Evolutionary conservation across 2,329 filamentous ascomycete genomes (phyloP).

Genomic region (Sclerotiophoma versabilis): DNA sequence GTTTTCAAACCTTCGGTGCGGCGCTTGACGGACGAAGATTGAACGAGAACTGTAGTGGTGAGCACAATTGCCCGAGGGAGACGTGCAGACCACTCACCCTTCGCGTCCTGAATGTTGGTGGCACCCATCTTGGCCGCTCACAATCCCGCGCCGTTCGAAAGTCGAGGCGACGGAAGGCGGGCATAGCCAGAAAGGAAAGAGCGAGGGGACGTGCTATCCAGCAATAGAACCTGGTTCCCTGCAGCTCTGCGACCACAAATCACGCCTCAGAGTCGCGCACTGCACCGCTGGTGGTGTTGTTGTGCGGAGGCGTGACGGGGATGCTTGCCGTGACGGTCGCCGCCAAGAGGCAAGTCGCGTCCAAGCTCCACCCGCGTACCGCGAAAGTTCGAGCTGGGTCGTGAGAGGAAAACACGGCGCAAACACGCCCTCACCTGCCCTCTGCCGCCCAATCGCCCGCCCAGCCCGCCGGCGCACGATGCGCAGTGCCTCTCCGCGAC

Average conservation of each 20-base stretch:
- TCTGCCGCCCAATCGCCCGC: slow-evolving; percentile 8
- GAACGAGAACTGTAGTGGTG: slow-evolving; percentile 38
- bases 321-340: slow-evolving; percentile 14
- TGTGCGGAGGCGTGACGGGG: slow-evolving; percentile 30
- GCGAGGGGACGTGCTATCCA: neutral
- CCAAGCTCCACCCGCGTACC: slow-evolving; percentile 37
- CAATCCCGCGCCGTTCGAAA: slow-evolving; percentile 15
- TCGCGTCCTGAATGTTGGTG: slow-evolving; percentile 47
- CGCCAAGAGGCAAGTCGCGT: slow-evolving; percentile 27
- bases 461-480: slow-evolving; percentile 35
- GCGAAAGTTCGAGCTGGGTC: slow-evolving; percentile 33
- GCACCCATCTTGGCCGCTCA: slow-evolving; percentile 34
- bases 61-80: slow-evolving; percentile 5
- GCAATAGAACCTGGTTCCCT: neutral
- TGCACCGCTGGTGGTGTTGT: slow-evolving; percentile 9
- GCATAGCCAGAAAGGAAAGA: slow-evolving; percentile 17
- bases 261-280: neutral
- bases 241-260: slow-evolving; percentile 6
- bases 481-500: slow-evolving; percentile 33
- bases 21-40: slow-evolving; percentile 46
- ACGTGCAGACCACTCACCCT: slow-evolving; percentile 31
- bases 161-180: slow-evolving; percentile 3
- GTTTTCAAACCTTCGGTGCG: slow-evolving; percentile 62
- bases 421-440: slow-evolving; percentile 22
- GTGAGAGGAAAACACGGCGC: slow-evolving; percentile 30